Base-by-base conservation (phyloP, 345 rosid genomes). In the Nasturtium officinale region DNA sequence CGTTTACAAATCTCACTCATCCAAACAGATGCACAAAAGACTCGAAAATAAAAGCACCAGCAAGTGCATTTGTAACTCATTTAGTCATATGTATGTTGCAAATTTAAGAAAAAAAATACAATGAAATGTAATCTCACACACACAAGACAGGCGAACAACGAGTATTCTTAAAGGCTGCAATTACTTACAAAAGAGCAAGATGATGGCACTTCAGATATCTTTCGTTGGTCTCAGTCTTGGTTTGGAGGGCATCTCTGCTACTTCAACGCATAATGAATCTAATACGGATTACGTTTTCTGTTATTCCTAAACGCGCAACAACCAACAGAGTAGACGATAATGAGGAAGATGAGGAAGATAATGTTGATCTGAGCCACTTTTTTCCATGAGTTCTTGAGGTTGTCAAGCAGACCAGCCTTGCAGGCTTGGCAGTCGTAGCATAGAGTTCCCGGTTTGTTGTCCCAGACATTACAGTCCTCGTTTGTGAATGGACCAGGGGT, bases 251-350 rank as follows among this genome's bases (percentile, higher is more conserved):
- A 23, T 33, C 15, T 30, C 23, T 21, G 10, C 35, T 35, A 17
- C 13, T 3, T 40, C 17, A 61, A 43, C 13, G 2, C 47, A 54
- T 32, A 40, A 67, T 7, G 33, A 16, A 32, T 61, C 69, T 69
- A 46, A n/a, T 64, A 64, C 17, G 17, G 71, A 5, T 63, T 77
- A 72, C 87, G 90, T 78, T 83, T 82, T 77, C 96, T 73, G 82
- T 76, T 95, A 89, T 95, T 95, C 87, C 97, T 85, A 84, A 95
- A 95, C 0, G 99, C 99, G 50, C 99, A 95, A 85, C 99, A 95
- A n/a, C 99, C 96, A 10, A 95, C 68, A 0, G 97, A 85, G 84
- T 95, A 95, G 29, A 91, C 86, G 15, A 88, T 61, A 52, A 95
- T 81, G 57, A 95, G 96, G 86, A 89, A 84, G 2, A 95, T 0